Percentiles rank a stretch among this genome's conserved stretches.
phyloP scores from a whole-genome alignment of 2,329 filamentous ascomycete genomes.

The Bimuria novae-zelandiae region DNA sequence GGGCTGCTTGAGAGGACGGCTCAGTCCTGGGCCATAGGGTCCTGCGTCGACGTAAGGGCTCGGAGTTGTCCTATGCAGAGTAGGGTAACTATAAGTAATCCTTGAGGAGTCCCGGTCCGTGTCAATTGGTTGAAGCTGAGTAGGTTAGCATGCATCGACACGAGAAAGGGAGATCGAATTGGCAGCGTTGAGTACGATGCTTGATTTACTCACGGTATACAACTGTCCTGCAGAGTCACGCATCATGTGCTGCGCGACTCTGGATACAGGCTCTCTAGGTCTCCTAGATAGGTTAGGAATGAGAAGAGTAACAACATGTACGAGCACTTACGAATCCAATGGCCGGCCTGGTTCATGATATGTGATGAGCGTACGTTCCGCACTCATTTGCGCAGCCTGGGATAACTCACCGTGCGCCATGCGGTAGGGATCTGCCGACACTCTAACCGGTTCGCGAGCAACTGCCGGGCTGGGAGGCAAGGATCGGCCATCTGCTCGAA shows the following conservation, averaged over 20 bases:
- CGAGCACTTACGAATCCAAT: constrained; percentile 25
- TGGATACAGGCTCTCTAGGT: constrained; percentile 17
- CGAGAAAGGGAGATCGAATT: constrained; percentile 10
- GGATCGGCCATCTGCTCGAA: constrained; percentile 11
- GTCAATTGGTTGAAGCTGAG: constrained; percentile 37
- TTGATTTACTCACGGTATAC: constrained; percentile 40
- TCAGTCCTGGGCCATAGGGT: constrained; percentile 16
- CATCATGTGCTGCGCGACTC: constrained; percentile 23
- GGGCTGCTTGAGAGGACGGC: constrained; percentile 17
- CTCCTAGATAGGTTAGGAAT: constrained; percentile 25
- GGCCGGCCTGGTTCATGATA: background rate
- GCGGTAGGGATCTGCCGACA: constrained; percentile 13
- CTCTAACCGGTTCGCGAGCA: constrained; percentile 4
- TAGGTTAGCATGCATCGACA: constrained; percentile 24
- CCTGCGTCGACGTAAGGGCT: constrained; percentile 14
- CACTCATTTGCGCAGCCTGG: constrained; percentile 20
- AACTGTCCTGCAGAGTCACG: constrained; percentile 35
- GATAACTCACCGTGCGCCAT: constrained; percentile 14
- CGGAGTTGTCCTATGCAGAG: background rate
- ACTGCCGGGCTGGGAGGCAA: background rate
- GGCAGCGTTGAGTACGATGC: constrained; percentile 18
- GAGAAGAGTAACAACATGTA: background rate
- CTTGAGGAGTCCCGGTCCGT: constrained; percentile 8
- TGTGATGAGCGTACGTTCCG: background rate
- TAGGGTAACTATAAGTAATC: background rate